A percentile compares a stretch with the other conserved stretches of the same genome.
phyloP scores from a whole-genome alignment of 2,329 filamentous ascomycete genomes.

The Fusarium duplospermum region DNA sequence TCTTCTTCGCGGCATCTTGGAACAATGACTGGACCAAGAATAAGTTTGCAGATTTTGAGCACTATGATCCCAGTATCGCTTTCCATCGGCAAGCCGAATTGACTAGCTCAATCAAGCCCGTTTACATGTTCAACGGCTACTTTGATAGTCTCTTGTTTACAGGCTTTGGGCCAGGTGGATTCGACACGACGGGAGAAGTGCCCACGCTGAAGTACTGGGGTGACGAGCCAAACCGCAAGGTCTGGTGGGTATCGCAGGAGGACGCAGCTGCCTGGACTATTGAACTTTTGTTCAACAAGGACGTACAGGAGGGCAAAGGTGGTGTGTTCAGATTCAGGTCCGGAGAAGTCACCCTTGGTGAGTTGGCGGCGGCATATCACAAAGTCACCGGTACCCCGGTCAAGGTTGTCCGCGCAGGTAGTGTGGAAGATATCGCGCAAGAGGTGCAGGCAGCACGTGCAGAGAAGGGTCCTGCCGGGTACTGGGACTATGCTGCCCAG shows the following conservation, averaged over 20 bases:
- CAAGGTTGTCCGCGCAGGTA: neutral
- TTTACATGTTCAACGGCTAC: neutral
- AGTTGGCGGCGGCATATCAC: neutral
- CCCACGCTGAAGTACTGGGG: slow-evolving; percentile 1
- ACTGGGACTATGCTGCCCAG: neutral
- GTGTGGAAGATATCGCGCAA: neutral
- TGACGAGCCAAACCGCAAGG: neutral
- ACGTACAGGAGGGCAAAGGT: neutral
- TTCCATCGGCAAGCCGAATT: slow-evolving; percentile 4
- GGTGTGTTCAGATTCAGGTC: neutral
- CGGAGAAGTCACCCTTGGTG: neutral
- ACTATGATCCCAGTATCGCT: slow-evolving; percentile 8
- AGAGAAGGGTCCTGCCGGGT: neutral
- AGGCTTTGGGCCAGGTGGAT: neutral
- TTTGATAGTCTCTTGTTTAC: neutral
- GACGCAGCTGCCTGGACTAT: slow-evolving; percentile 10
- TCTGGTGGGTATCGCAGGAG: neutral
- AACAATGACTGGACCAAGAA: slow-evolving; percentile 11
- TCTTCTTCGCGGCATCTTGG: slow-evolving; percentile 9
- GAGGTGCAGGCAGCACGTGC: neutral
- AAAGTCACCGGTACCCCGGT: neutral
- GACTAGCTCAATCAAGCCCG: slow-evolving; percentile 3
- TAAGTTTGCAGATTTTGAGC: neutral
- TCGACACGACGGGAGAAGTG: neutral
- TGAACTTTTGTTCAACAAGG: neutral